Conservation (phyloP, 768 basidiomycete species). For the Zangia roseola region DNA sequence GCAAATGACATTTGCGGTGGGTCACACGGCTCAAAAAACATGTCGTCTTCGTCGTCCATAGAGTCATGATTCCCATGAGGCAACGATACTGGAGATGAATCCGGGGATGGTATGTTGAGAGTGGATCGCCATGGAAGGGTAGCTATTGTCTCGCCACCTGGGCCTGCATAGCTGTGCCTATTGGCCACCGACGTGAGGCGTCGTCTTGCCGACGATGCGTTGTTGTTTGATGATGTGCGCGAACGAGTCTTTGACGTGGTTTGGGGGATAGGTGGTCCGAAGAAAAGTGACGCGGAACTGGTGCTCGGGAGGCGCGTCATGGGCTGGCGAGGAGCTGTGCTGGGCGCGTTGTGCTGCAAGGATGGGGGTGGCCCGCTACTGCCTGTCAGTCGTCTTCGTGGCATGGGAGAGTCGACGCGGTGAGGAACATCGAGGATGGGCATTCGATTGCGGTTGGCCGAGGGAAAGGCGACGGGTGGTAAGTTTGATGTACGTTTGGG, state of each 20-base stretch:
- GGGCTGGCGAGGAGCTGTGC: constrained; percentile 34
- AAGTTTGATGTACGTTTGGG: constrained; percentile 15
- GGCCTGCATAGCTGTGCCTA: constrained; percentile 68
- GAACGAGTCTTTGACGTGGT: constrained; percentile 19
- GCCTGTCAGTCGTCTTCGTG: constrained; percentile 51
- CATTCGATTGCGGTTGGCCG: constrained; percentile 39
- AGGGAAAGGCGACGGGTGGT: constrained; percentile 35
- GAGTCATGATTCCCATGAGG: constrained; percentile 30
- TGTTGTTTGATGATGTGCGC: constrained; percentile 23
- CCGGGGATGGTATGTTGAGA: constrained; percentile 44
- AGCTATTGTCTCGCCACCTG: constrained; percentile 34
- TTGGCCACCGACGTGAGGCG: constrained; percentile 35
- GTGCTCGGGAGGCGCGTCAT: constrained; percentile 51
- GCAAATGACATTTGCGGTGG: constrained; percentile 53
- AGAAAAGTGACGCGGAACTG: constrained; percentile 64
- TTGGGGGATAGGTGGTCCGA: constrained; percentile 47
- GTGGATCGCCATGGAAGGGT: constrained; percentile 38
- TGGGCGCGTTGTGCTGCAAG: constrained; percentile 28
- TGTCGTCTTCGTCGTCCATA: constrained; percentile 49
- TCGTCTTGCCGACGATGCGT: constrained; percentile 5
- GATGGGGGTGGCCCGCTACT: constrained; percentile 31
- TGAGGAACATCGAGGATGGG: constrained; percentile 37
- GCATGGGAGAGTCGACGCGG: constrained; percentile 50
- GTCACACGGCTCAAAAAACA: constrained; percentile 49
- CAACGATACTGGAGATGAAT: constrained; percentile 45